Conservation (phyloP, 257 asterid species). For the Jasminum sambac region DNA sequence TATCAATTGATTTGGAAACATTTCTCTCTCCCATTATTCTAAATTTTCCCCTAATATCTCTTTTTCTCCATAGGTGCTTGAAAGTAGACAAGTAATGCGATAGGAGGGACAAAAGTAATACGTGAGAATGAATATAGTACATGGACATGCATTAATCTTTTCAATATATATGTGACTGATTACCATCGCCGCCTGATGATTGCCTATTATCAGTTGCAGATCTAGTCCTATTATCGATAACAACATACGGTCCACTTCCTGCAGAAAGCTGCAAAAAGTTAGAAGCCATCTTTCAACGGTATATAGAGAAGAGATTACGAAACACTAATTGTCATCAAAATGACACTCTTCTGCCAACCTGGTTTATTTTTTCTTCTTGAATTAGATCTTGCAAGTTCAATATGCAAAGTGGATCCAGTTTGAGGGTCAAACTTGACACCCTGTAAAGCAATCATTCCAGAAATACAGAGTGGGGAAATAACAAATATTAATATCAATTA, state of each 20-base stretch:
- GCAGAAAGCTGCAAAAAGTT: conserved; percentile 27
- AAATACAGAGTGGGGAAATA: background rate
- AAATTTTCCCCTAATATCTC: background rate
- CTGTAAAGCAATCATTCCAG: conserved; percentile 30
- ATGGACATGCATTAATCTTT: background rate
- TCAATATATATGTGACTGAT: conserved; percentile 16
- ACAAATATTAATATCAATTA: background rate
- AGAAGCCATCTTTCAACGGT: conserved; percentile 20
- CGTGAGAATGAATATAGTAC: conserved; percentile 8
- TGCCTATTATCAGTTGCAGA: conserved; percentile 49
- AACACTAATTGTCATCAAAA: background rate
- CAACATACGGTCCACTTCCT: conserved; percentile 96
- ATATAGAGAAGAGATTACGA: background rate
- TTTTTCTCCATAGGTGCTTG: background rate
- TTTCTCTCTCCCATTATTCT: conserved; percentile 6
- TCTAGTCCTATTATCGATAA: conserved; percentile 72
- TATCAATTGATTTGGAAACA: conserved; percentile 1
- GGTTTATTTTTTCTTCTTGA: conserved; percentile 83
- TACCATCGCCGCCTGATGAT: conserved; percentile 81
- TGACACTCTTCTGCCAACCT: conserved; percentile 37
- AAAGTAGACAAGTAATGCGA: background rate
- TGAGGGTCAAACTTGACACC: conserved; percentile 95
- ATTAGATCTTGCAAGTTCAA: conserved; percentile 95
- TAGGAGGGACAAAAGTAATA: background rate
- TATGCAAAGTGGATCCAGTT: conserved; percentile 83